A percentile compares a stretch with the other conserved stretches of the same genome.
phyloP scores from a whole-genome alignment of 192 early-diverging fungal genomes.

The Phlyctochytrium planicorne region DNA sequence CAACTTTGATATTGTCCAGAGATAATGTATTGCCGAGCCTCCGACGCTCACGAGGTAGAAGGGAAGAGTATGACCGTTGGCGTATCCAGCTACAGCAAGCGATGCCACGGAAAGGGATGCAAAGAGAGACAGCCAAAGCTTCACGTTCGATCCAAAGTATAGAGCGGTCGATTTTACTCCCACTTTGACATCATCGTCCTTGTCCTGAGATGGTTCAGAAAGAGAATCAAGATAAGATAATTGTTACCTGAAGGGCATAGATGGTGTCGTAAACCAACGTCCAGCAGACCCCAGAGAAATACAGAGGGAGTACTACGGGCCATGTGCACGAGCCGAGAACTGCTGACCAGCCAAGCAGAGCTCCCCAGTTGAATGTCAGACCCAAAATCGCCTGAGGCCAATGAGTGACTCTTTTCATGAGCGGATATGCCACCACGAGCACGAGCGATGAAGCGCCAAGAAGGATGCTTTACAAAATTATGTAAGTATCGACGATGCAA shows the following conservation, averaged over 20 bases:
- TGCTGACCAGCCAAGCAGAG: conserved; percentile 83
- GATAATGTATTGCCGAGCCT: conserved; percentile 71
- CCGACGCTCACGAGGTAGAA: conserved; percentile 73
- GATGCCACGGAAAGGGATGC: conserved; percentile 65
- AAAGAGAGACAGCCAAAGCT: conserved; percentile 68
- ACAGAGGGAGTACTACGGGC: conserved; percentile 76
- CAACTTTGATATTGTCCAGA: conserved; percentile 78
- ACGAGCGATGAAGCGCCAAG: conserved; percentile 79
- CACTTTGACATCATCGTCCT: conserved; percentile 78
- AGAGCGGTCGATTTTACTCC: conserved; percentile 93
- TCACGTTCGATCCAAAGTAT: conserved; percentile 73
- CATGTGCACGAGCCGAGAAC: conserved; percentile 64
- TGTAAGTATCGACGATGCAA: background rate
- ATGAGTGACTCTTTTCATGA: conserved; percentile 95
- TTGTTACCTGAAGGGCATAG: conserved; percentile 81
- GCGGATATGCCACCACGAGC: conserved; percentile 78
- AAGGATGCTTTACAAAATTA: conserved; percentile 53
- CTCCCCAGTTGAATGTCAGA: conserved; percentile 93
- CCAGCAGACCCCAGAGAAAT: conserved; percentile 84
- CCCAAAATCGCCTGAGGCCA: conserved; percentile 92
- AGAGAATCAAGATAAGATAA: background rate
- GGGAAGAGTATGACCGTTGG: conserved; percentile 72
- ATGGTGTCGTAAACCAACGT: conserved; percentile 96
- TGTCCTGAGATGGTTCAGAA: conserved; percentile 59
- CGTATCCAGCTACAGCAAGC: conserved; percentile 72